Conservation (phyloP, 1,284 basidiomycete species). For the Vanrija sp. region DNA sequence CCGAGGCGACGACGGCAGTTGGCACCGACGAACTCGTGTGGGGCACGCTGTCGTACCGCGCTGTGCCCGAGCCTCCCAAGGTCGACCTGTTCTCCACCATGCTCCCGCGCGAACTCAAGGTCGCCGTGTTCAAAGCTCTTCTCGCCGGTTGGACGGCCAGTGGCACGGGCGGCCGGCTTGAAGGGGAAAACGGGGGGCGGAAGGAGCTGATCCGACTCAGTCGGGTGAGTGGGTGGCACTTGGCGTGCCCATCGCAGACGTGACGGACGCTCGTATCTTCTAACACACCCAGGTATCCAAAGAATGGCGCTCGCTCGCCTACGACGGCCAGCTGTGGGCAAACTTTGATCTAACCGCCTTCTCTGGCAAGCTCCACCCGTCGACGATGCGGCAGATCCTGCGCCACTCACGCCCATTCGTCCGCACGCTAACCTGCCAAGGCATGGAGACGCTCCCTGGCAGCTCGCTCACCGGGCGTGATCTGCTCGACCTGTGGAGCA, state of each 20-base stretch:
- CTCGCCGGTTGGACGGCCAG: slow-evolving; percentile 53
- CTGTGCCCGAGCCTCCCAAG: neutral
- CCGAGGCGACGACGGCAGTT: neutral
- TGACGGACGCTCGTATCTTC: neutral
- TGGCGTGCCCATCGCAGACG: neutral
- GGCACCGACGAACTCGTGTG: slow-evolving; percentile 17
- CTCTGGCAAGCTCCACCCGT: slow-evolving; percentile 49
- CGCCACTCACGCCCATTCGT: slow-evolving; percentile 61
- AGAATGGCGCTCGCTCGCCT: slow-evolving; percentile 69
- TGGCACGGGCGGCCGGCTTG: slow-evolving; percentile 57
- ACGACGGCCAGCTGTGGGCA: slow-evolving; percentile 84
- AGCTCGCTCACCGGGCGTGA: slow-evolving; percentile 11
- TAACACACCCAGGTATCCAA: slow-evolving; percentile 66
- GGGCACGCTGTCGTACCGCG: slow-evolving; percentile 18
- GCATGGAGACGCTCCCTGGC: slow-evolving; percentile 59
- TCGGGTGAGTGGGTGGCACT: slow-evolving; percentile 57
- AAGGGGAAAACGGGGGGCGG: slow-evolving; percentile 65
- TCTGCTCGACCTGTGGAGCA: neutral
- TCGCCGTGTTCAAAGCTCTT: slow-evolving; percentile 57
- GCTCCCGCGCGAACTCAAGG: slow-evolving; percentile 68
- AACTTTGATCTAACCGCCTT: slow-evolving; percentile 61
- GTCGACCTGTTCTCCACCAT: slow-evolving; percentile 46
- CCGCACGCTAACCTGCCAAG: slow-evolving; percentile 60
- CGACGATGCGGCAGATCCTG: slow-evolving; percentile 31
- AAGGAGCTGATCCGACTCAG: slow-evolving; percentile 73